Conservation (phyloP, 75 land plant species). For the Cunninghamia lanceolata region DNA sequence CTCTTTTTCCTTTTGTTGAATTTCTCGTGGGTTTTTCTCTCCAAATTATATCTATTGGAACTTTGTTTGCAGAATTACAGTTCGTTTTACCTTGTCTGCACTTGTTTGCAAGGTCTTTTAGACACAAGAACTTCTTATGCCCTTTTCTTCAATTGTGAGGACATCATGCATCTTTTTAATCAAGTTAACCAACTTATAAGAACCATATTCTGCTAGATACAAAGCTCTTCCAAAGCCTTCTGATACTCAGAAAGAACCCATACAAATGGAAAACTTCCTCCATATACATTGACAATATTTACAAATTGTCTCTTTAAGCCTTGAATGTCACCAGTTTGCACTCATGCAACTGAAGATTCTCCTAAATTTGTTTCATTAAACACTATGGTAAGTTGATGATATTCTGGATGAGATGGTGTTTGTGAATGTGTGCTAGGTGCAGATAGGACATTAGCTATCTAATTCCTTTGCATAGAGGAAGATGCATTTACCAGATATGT, state of each 20-base stretch:
- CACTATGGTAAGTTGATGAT: background rate
- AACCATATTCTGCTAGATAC: constrained; percentile 72
- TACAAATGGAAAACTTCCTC: constrained; percentile 58
- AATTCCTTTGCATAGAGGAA: background rate
- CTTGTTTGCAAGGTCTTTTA: constrained; percentile 26
- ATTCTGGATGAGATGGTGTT: background rate
- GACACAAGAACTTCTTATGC: constrained; percentile 38
- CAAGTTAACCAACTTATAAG: constrained; percentile 64
- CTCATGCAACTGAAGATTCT: constrained; percentile 22
- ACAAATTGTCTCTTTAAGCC: constrained; percentile 77
- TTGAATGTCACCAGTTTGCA: constrained; percentile 76
- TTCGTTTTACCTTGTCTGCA: constrained; percentile 12
- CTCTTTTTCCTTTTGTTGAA: background rate
- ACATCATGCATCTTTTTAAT: constrained; percentile 66
- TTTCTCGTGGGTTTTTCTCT: background rate
- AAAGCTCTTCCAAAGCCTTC: constrained; percentile 63
- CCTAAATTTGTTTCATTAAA: background rate
- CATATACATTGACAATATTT: constrained; percentile 54
- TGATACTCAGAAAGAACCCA: constrained; percentile 72
- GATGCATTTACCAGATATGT: background rate
- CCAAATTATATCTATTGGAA: background rate
- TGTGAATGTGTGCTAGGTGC: background rate
- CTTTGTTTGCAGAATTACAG: constrained; percentile 2
- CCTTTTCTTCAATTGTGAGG: constrained; percentile 59
- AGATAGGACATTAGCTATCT: background rate